Percentiles rank a stretch among this genome's conserved stretches.
Evolutionary conservation across 2,329 filamentous ascomycete species (phyloP).

Genomic region (Dissoconium aciculare): DNA sequence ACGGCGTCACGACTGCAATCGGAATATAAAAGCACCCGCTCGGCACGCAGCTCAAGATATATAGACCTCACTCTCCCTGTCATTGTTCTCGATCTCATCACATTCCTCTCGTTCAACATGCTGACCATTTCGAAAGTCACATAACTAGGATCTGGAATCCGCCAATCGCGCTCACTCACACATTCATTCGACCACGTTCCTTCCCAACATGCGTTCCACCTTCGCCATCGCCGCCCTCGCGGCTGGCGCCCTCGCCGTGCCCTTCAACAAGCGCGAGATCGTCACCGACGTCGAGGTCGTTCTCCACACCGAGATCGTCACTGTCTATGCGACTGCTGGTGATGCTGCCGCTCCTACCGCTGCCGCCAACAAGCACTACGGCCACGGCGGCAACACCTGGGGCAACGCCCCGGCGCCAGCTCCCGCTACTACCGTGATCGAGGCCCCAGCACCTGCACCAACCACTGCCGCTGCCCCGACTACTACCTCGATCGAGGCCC

Average conservation of each 20-base stretch:
- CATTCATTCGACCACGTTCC: conserved; percentile 1
- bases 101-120: conserved; percentile 5
- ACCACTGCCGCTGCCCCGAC: conserved; percentile 4
- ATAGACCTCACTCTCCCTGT: not conserved
- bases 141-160: conserved; percentile 12
- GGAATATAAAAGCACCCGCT: not conserved
- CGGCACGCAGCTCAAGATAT: not conserved
- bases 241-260: conserved; percentile 23
- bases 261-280: conserved; percentile 18
- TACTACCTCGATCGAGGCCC: conserved; percentile 4
- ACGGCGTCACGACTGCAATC: not conserved
- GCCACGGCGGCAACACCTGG: conserved; percentile 11
- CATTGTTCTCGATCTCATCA: not conserved
- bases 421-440: conserved; percentile 3
- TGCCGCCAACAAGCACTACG: conserved; percentile 11
- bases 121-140: conserved; percentile 8
- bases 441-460: conserved; percentile 2
- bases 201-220: conserved; percentile 22
- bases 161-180: conserved; percentile 1
- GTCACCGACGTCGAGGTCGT: conserved; percentile 16
- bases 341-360: conserved; percentile 8
- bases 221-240: conserved; percentile 24
- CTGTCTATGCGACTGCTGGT: conserved; percentile 18
- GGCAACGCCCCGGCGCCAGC: conserved; percentile 1
- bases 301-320: conserved; percentile 23